Evolutionary conservation across 768 basidiomycete genomes (phyloP).

Genomic region (Collybia sordida): DNA sequence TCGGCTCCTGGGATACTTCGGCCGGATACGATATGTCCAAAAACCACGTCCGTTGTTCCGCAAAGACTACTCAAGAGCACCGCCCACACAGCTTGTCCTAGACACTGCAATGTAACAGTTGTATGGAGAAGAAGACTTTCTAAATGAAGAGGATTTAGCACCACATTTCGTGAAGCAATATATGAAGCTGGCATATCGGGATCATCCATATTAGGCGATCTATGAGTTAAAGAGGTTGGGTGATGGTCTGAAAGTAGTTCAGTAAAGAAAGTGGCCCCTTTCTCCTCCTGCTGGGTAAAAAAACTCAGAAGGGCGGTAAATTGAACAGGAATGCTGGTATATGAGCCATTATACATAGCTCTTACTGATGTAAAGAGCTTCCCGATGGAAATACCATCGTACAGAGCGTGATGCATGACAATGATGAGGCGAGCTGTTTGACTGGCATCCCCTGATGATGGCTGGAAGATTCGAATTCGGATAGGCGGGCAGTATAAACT

Average conservation of each 20-base stretch:
- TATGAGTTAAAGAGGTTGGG: constrained; percentile 16
- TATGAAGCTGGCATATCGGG: not conserved
- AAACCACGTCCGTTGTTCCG: constrained; percentile 38
- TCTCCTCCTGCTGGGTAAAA: constrained; percentile 34
- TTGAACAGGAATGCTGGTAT: constrained; percentile 17
- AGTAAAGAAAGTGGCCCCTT: constrained; percentile 38
- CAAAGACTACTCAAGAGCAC: constrained; percentile 26
- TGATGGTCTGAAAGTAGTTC: constrained; percentile 21
- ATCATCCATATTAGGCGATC: not conserved
- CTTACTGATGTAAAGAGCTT: constrained; percentile 32
- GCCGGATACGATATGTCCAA: constrained; percentile 47
- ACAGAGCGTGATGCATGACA: constrained; percentile 47
- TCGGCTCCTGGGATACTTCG: constrained; percentile 39
- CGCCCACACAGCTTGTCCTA: constrained; percentile 28
- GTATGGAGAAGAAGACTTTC: constrained; percentile 15
- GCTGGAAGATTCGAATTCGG: constrained; percentile 27
- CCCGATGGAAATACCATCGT: constrained; percentile 44
- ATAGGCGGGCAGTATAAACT: constrained; percentile 27
- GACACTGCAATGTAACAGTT: constrained; percentile 34
- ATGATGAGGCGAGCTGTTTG: constrained; percentile 28
- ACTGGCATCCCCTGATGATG: not conserved
- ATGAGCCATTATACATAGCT: constrained; percentile 23
- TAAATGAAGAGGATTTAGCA: constrained; percentile 12
- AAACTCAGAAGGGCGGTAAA: constrained; percentile 37
- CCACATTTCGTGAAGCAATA: constrained; percentile 11